These are phyloP conservation scores for Arthrobotrys sphaeroides DNA, from an alignment of 2,329 filamentous ascomycete species.

Conservation along the genomic window DNA sequence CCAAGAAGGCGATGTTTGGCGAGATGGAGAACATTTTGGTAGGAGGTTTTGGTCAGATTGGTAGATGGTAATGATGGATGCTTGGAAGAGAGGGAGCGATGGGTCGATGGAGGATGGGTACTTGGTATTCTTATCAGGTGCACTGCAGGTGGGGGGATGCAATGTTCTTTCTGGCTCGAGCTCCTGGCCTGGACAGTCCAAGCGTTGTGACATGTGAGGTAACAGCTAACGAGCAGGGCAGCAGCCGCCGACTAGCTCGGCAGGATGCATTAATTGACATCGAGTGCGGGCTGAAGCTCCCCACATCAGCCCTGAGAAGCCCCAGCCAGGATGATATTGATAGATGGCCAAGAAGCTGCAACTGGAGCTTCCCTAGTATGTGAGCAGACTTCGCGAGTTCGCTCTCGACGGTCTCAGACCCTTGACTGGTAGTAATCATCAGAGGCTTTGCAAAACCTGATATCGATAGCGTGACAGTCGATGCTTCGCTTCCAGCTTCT, in stretches of 20 bases:
- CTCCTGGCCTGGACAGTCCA: background rate
- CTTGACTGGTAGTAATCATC: too few species aligned
- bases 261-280: background rate
- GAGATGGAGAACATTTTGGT: constrained; percentile 32
- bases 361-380: too few species aligned
- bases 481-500: too few species aligned
- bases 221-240: background rate
- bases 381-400: too few species aligned
- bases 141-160: constrained; percentile 6
- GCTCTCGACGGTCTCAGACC: too few species aligned
- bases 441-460: too few species aligned
- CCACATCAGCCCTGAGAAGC: constrained; percentile 10
- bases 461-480: too few species aligned
- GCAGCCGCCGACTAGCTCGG: background rate
- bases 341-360: background rate
- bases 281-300: constrained; percentile 7
- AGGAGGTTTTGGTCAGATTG: background rate
- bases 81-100: background rate
- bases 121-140: too few species aligned
- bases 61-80: background rate
- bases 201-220: constrained; percentile 1
- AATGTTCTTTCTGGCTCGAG: background rate
- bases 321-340: too few species aligned
- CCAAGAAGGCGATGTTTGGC: constrained; percentile 62
- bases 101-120: background rate